Evolutionary conservation across 1,284 basidiomycete species (phyloP).

Genomic region (Fomitopsis betulina): DNA sequence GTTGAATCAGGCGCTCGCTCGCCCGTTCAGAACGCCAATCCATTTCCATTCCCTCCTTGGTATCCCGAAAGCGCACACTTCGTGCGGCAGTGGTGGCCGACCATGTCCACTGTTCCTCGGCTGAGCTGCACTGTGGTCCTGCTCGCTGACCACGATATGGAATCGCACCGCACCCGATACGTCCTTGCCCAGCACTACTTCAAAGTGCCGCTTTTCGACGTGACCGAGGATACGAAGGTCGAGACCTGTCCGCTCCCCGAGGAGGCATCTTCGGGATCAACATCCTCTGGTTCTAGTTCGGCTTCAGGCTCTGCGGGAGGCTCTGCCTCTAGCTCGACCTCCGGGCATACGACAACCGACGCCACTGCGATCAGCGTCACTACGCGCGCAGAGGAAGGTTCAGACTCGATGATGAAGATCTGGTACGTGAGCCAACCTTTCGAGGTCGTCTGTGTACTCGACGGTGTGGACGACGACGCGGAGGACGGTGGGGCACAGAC

Average conservation of each 20-base stretch:
- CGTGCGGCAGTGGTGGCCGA: slow-evolving; percentile 76
- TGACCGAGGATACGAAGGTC: slow-evolving; percentile 5
- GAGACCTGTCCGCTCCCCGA: slow-evolving; percentile 1
- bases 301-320: not conserved
- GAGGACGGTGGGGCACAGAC: slow-evolving; percentile 29
- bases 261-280: not conserved
- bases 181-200: slow-evolving; percentile 76
- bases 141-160: slow-evolving; percentile 52
- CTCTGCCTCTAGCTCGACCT: not conserved
- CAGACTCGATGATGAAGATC: slow-evolving; percentile 45
- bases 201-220: slow-evolving; percentile 43
- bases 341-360: not conserved
- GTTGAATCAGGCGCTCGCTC: not conserved
- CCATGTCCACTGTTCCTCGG: slow-evolving; percentile 50
- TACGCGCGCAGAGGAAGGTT: slow-evolving; percentile 12
- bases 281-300: not conserved
- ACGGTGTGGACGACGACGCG: slow-evolving; percentile 35
- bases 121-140: slow-evolving; percentile 71
- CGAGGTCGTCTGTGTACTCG: slow-evolving; percentile 62
- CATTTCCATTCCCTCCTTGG: slow-evolving; percentile 37
- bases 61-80: slow-evolving; percentile 70
- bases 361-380: slow-evolving; percentile 5
- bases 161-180: slow-evolving; percentile 52
- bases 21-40: slow-evolving; percentile 11
- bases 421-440: slow-evolving; percentile 70